phyloP scores from a whole-genome alignment of 2,329 filamentous ascomycete species.

The Aspergillus pseudoterreus region DNA sequence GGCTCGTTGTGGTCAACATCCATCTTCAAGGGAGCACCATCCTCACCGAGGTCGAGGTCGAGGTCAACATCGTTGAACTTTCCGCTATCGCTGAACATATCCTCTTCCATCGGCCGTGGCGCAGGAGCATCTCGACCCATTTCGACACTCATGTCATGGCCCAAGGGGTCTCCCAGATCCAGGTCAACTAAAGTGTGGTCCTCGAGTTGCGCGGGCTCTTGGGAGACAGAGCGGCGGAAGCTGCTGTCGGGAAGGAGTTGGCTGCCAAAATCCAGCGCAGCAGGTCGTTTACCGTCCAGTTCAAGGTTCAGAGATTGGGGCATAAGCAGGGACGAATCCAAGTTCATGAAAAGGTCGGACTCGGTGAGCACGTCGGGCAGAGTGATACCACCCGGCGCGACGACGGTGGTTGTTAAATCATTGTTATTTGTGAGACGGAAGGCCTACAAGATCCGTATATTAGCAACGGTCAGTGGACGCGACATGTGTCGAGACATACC shows the following conservation, averaged over 20 bases:
- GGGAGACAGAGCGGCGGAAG: slow-evolving; percentile 43
- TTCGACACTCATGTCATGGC: slow-evolving; percentile 67
- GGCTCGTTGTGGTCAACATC: slow-evolving; percentile 22
- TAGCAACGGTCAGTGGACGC: not conserved
- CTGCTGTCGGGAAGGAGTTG: slow-evolving; percentile 72
- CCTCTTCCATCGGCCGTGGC: slow-evolving; percentile 56
- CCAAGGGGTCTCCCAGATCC: slow-evolving; percentile 66
- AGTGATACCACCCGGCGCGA: slow-evolving; percentile 78
- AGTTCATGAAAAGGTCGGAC: slow-evolving; percentile 81
- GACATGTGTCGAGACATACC: slow-evolving; percentile 51
- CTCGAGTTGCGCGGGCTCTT: slow-evolving; percentile 55
- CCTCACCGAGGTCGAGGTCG: slow-evolving; percentile 44
- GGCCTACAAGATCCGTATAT: slow-evolving; percentile 59
- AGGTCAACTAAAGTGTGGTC: slow-evolving; percentile 72
- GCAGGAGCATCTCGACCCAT: slow-evolving; percentile 80
- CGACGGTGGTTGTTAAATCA: slow-evolving; percentile 79
- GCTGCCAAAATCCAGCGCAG: slow-evolving; percentile 59
- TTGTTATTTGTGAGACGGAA: slow-evolving; percentile 94
- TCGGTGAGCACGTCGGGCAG: slow-evolving; percentile 91
- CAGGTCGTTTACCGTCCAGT: slow-evolving; percentile 32
- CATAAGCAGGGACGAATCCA: slow-evolving; percentile 78
- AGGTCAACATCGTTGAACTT: slow-evolving; percentile 58
- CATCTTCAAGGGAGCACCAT: slow-evolving; percentile 42
- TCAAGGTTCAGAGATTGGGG: slow-evolving; percentile 61
- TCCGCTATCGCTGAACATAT: slow-evolving; percentile 58